Evolutionary conservation across 345 rosid species (phyloP).

Genomic region (Moringa oleifera): DNA sequence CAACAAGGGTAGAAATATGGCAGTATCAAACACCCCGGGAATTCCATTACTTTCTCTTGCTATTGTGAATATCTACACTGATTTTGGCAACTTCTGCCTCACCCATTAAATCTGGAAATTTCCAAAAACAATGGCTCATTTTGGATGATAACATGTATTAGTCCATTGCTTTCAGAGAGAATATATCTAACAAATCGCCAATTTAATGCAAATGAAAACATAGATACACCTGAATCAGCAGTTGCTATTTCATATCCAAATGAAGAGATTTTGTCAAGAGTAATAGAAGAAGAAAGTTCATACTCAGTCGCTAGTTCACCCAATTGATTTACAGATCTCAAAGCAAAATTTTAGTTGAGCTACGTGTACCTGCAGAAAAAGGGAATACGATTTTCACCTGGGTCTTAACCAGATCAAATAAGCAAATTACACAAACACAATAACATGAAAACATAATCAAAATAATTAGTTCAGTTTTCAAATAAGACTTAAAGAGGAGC

Average conservation of each 20-base stretch:
- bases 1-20: conserved; percentile 40
- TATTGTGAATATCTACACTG: conserved; percentile 22
- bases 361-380: no score
- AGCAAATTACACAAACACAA: not conserved
- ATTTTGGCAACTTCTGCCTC: conserved; percentile 26
- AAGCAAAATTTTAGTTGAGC: no score
- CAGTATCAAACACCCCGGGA: conserved; percentile 47
- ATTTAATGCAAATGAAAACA: not conserved
- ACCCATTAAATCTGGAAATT: conserved; percentile 26
- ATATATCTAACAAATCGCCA: not conserved
- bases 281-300: no score
- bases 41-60: conserved; percentile 26
- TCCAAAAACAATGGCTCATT: conserved; percentile 1
- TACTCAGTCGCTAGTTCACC: no score
- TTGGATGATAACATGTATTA: not conserved
- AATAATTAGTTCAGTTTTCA: no score
- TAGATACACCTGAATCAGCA: no score
- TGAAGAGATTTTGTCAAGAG: no score
- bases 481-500: not conserved
- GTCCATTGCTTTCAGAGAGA: not conserved
- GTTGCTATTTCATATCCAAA: no score
- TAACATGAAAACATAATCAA: not conserved
- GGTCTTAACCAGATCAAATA: not conserved
- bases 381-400: no score
- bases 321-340: no score